A percentile compares a stretch with the other conserved stretches of the same genome.
Conservation (phyloP, 495 filamentous ascomycete genomes). For the Penicillium verhagenii region DNA sequence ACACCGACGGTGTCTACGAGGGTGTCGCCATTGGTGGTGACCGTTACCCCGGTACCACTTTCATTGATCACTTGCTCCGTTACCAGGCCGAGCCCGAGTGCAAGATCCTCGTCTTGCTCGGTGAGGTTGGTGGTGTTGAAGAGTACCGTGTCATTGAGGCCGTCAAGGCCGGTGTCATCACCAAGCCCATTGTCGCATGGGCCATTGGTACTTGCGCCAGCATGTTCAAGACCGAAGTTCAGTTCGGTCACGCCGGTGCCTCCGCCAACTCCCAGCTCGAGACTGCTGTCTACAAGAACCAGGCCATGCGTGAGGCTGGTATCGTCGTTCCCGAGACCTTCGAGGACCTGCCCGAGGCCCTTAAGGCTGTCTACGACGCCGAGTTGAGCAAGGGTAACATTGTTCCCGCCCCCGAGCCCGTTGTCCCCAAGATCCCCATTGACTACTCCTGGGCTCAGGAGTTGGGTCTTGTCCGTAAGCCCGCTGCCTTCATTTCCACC, state of each 20-base stretch:
- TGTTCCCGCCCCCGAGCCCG: constrained; percentile 81
- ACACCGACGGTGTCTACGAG: constrained; percentile 96
- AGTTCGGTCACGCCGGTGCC: constrained; percentile 97
- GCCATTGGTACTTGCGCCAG: constrained; percentile 98
- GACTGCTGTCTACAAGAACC: constrained; percentile 94
- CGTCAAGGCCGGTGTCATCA: constrained; percentile 89
- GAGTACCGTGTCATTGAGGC: constrained; percentile 99
- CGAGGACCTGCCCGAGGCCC: constrained; percentile 81
- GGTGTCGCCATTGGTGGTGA: constrained; percentile 99
- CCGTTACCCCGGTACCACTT: constrained; percentile 96
- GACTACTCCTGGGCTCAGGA: constrained; percentile 99
- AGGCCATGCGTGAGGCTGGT: constrained; percentile 90
- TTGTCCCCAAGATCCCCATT: constrained; percentile 97
- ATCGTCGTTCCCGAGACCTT: constrained; percentile 95
- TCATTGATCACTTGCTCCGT: constrained; percentile 95
- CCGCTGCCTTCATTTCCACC: constrained; percentile 98
- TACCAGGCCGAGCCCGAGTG: constrained; percentile 94
- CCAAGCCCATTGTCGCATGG: constrained; percentile 98
- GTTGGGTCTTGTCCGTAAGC: constrained; percentile 98
- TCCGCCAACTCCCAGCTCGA: constrained; percentile 99
- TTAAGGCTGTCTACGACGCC: constrained; percentile 78
- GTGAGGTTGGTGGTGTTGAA: constrained; percentile 98
- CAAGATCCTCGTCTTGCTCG: constrained; percentile 93
- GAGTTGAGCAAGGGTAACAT: constrained; percentile 81
- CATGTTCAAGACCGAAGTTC: constrained; percentile 99